These are phyloP conservation scores for Alternaria incomplexa DNA, from an alignment of 2,329 filamentous ascomycete genomes.

Conservation along the genomic window DNA sequence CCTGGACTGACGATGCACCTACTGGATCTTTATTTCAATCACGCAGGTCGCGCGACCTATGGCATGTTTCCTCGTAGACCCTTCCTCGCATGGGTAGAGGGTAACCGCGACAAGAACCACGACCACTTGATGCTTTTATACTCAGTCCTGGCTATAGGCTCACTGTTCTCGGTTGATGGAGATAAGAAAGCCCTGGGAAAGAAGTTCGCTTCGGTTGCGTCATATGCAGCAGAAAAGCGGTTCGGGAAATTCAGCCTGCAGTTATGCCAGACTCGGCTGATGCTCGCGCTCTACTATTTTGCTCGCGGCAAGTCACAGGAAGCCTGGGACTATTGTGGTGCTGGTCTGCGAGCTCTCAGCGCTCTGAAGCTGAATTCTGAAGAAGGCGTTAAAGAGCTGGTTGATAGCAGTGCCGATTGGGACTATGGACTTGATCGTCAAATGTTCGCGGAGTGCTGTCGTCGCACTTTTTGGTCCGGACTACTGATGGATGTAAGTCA, in stretches of 20 bases:
- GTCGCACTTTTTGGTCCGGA: constrained; percentile 74
- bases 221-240: constrained; percentile 61
- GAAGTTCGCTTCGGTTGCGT: constrained; percentile 61
- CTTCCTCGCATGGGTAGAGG: constrained; percentile 63
- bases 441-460: constrained; percentile 69
- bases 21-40: constrained; percentile 63
- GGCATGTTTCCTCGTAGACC: constrained; percentile 62
- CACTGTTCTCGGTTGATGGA: constrained; percentile 58
- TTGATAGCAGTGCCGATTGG: constrained; percentile 55
- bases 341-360: constrained; percentile 65
- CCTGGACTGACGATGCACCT: constrained; percentile 59
- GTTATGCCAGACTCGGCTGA: constrained; percentile 70
- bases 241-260: constrained; percentile 65
- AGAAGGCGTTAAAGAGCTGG: constrained; percentile 50
- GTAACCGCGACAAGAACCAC: constrained; percentile 54
- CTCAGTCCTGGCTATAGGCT: constrained; percentile 63
- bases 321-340: constrained; percentile 68
- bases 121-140: constrained; percentile 68
- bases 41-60: constrained; percentile 62
- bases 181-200: constrained; percentile 55
- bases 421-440: constrained; percentile 65
- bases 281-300: constrained; percentile 71
- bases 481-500: constrained; percentile 69
- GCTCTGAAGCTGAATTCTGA: constrained; percentile 70
- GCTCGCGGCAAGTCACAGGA: constrained; percentile 65